Evolutionary conservation across 441 rosid species (phyloP).

Genomic region (Rhodomyrtus psidioides): DNA sequence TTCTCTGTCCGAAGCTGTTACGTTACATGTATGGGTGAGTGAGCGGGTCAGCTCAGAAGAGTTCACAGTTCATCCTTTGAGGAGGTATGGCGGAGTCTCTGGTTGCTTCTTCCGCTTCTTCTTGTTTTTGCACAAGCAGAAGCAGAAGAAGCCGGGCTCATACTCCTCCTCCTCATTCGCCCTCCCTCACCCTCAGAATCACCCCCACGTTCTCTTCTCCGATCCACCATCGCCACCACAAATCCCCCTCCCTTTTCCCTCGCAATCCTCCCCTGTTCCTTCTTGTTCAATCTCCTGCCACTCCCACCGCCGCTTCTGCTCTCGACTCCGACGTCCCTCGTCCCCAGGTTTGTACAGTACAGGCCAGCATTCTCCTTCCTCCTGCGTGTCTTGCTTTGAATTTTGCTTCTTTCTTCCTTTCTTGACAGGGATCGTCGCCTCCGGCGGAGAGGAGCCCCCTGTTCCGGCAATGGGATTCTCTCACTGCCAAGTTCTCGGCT

Average conservation of each 20-base stretch:
- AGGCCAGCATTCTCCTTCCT: not conserved
- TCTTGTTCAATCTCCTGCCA: not conserved
- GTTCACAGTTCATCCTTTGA: not conserved
- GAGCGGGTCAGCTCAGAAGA: not conserved
- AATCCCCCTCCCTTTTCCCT: not conserved
- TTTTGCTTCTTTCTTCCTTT: not conserved
- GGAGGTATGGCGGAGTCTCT: not conserved
- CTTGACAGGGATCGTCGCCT: not conserved
- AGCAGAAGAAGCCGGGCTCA: not conserved
- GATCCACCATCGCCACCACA: not conserved
- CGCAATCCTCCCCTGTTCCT: not conserved
- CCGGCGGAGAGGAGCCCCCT: conserved; percentile 16
- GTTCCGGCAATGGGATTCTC: conserved; percentile 65
- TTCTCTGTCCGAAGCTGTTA: not conserved
- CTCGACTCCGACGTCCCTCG: conserved; percentile 47
- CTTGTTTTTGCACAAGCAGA: not conserved
- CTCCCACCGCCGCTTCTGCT: conserved; percentile 13
- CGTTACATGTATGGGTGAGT: not conserved
- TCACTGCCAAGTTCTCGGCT: conserved; percentile 75
- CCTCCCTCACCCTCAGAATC: not conserved
- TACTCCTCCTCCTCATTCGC: not conserved
- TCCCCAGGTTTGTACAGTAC: conserved; percentile 29
- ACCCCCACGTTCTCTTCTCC: not conserved
- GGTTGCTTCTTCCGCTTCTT: not conserved
- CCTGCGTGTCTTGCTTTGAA: not conserved